Evolutionary conservation across 257 asterid genomes (phyloP).

Genomic region (Leonotis leonurus): DNA sequence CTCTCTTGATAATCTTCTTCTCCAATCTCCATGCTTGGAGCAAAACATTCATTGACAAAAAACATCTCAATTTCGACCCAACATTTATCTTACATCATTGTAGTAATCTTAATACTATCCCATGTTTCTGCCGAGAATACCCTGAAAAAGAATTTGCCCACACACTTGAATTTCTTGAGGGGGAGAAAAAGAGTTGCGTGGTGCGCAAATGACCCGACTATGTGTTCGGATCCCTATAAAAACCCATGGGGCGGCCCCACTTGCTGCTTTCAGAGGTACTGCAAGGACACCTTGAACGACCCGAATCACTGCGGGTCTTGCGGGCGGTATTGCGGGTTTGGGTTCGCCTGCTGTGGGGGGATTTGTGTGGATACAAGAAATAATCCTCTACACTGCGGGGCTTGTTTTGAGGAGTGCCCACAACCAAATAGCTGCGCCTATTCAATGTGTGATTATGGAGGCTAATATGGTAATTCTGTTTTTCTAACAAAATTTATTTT

Average conservation of each 20-base stretch:
- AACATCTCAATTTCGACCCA: neutral
- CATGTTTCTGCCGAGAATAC: constrained; percentile 9
- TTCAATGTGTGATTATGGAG: constrained; percentile 46
- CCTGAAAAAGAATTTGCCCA: constrained; percentile 8
- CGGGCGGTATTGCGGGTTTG: constrained; percentile 37
- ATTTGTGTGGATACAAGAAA: constrained; percentile 30
- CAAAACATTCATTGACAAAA: constrained; percentile 3
- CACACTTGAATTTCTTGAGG: constrained; percentile 27
- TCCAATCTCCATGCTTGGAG: constrained; percentile 16
- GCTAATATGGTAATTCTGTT: constrained; percentile 5
- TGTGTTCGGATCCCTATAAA: constrained; percentile 27
- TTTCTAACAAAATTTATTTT: too few species aligned
- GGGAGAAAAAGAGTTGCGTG: constrained; percentile 21
- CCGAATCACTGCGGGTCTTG: constrained; percentile 37
- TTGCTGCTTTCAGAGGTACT: constrained; percentile 32
- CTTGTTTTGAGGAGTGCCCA: constrained; percentile 37
- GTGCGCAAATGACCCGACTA: constrained; percentile 30
- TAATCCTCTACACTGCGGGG: constrained; percentile 37
- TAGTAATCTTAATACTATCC: neutral
- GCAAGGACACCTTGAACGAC: constrained; percentile 34
- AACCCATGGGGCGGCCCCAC: constrained; percentile 45
- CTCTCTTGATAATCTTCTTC: neutral
- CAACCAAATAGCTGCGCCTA: constrained; percentile 24
- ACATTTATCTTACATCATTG: neutral
- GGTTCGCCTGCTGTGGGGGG: constrained; percentile 36